Conservation (phyloP, 2,329 filamentous ascomycete genomes). For the Sodiomyces alkalinus region DNA sequence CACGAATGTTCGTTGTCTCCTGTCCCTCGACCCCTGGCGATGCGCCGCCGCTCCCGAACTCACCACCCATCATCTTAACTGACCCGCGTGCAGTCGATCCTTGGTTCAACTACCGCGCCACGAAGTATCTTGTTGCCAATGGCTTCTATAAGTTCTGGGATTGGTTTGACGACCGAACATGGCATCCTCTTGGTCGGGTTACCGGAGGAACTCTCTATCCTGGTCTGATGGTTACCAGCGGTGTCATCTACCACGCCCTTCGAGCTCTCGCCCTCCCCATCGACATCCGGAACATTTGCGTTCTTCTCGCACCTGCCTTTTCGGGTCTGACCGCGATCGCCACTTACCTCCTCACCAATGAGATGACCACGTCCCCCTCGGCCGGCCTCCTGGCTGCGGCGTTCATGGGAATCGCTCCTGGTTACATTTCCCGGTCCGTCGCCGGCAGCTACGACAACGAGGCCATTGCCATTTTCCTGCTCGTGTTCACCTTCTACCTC, state of each 20-base stretch:
- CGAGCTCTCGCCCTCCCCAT: slow-evolving; percentile 80
- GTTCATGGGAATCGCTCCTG: slow-evolving; percentile 96
- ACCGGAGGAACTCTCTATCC: slow-evolving; percentile 98
- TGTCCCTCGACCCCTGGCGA: too few relatives aligned
- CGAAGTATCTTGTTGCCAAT: slow-evolving; percentile 92
- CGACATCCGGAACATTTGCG: slow-evolving; percentile 97
- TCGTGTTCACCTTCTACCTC: slow-evolving; percentile 96
- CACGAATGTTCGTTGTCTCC: slow-evolving; percentile 98
- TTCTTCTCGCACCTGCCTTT: slow-evolving; percentile 85
- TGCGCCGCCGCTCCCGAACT: slow-evolving; percentile 6
- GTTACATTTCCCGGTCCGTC: slow-evolving; percentile 95
- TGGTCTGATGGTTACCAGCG: slow-evolving; percentile 97
- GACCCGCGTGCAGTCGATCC: slow-evolving; percentile 61
- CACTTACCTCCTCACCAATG: slow-evolving; percentile 86
- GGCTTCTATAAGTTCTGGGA: slow-evolving; percentile 99
- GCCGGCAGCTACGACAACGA: slow-evolving; percentile 99
- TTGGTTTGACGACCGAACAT: slow-evolving; percentile 99
- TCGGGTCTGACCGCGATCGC: slow-evolving; percentile 89
- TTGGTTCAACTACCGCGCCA: slow-evolving; percentile 99
- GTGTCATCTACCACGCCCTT: slow-evolving; percentile 87
- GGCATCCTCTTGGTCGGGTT: slow-evolving; percentile 95
- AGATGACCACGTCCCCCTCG: slow-evolving; percentile 91
- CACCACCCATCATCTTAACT: slow-evolving; percentile 8
- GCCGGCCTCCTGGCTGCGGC: slow-evolving; percentile 85
- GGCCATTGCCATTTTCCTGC: slow-evolving; percentile 95